Base-by-base conservation (phyloP, 768 basidiomycete species). In the Boletus sp. region DNA sequence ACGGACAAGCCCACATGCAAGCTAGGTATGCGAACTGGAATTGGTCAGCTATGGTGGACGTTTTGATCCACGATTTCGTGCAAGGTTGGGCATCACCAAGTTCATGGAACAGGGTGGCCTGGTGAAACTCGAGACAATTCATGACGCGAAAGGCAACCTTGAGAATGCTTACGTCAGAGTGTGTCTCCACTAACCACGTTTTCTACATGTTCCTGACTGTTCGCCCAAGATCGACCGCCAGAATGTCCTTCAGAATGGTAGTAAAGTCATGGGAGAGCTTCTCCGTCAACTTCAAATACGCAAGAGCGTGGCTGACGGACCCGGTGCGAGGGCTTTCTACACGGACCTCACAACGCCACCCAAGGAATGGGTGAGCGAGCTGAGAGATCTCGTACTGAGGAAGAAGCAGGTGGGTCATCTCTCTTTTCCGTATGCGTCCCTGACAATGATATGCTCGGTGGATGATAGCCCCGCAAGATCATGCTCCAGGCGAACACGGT, bases 1-100 rank as follows among this genome's bases (percentile, higher is more conserved):
- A 93, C 62, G 89, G 91, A 17, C 90, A 93, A 65, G 90, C 90
- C 15, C 90, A 92, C 64, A 93, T 92, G 91, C 88, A 93, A 71
- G 90, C 90, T 42, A 83, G 90, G 88, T 89, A 68, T 44, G 80
- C 57, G 27, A 29, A 29, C 19, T 21, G 35, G 14, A 39, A 45
- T 47, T 7, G 23, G 7, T 11, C 14, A 21, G 8, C 0, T 9
- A 1, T 14, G 0, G 1, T 7, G n/a, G 4, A 42, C 3, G 15
- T 17, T 27, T 53, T 52, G n/a, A 47, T 43, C n/a, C 46, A 50
- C 34, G 10, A 23, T 25, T 30, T 11, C 4, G 3, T 41, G 13
- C 7, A 52, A 90, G 90, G 25, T 75, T 92, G 56, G 90, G 92
- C 30, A 93, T 95, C 68, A 87, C 87, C 11, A 85, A 89, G 52